A percentile compares a stretch with the other conserved stretches of the same genome.
These are phyloP conservation scores for Tetrapisispora arboricola DNA, from an alignment of 805 yeast genomes.

Conservation along the genomic window DNA sequence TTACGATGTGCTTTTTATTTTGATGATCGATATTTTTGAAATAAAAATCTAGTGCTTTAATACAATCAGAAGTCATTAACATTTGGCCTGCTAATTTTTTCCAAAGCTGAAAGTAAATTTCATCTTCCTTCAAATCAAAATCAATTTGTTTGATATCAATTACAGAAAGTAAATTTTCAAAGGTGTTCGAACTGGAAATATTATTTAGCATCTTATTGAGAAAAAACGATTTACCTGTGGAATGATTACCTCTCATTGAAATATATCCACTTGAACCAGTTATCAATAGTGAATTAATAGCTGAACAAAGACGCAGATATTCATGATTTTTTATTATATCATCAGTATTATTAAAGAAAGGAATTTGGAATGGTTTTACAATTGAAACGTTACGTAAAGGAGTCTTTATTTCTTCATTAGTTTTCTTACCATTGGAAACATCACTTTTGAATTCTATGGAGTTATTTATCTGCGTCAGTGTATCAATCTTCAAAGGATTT, in stretches of 20 bases:
- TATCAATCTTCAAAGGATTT: background rate
- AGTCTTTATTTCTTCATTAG: too few species aligned
- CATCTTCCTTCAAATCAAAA: background rate
- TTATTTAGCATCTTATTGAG: background rate
- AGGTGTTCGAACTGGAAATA: background rate
- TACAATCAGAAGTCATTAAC: conserved; percentile 53
- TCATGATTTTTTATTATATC: background rate
- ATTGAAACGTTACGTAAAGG: background rate
- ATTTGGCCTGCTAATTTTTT: conserved; percentile 59
- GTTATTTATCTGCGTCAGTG: too few species aligned
- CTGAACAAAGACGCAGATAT: background rate
- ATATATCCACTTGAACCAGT: background rate
- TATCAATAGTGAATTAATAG: background rate
- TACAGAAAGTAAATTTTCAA: background rate
- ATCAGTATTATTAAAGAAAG: too few species aligned
- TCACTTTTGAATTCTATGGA: background rate
- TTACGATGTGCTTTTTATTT: conserved; percentile 41
- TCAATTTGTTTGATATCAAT: background rate
- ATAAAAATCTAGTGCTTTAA: conserved; percentile 54
- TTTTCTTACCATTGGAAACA: too few species aligned
- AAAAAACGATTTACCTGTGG: background rate
- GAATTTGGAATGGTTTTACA: background rate
- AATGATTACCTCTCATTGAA: background rate
- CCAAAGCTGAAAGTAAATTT: conserved; percentile 64
- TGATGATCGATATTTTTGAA: conserved; percentile 36